Percentiles rank a stretch among this genome's conserved stretches.
These are phyloP conservation scores for Boletus vermiculosoides DNA, from an alignment of 768 basidiomycete genomes.

Conservation along the genomic window DNA sequence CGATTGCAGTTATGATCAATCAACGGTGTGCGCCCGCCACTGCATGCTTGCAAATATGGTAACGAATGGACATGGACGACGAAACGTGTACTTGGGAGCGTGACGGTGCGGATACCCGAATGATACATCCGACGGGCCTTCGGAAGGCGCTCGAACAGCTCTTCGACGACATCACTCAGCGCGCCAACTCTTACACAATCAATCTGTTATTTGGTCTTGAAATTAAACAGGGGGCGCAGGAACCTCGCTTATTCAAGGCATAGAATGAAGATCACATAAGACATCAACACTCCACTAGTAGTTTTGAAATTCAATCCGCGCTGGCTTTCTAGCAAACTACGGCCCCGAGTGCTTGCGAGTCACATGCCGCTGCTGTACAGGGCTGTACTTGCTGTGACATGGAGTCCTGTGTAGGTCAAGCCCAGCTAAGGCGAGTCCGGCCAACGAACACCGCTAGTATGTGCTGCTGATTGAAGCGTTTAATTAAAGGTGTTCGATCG, in stretches of 20 bases:
- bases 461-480: not conserved
- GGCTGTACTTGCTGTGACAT: constrained; percentile 19
- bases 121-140: not conserved
- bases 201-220: not conserved
- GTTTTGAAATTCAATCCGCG: not conserved
- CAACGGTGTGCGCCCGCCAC: not conserved
- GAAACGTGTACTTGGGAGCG: not conserved
- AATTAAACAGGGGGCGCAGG: not conserved
- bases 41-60: not conserved
- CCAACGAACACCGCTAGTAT: not conserved
- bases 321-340: not conserved
- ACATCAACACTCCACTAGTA: too few species aligned
- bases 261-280: constrained; percentile 6
- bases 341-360: not conserved
- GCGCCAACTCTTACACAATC: not conserved
- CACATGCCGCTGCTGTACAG: constrained; percentile 16
- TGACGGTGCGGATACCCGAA: not conserved
- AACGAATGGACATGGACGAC: not conserved
- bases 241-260: not conserved
- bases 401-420: constrained; percentile 12
- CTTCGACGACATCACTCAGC: not conserved
- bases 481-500: not conserved
- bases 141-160: not conserved
- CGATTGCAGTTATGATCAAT: not conserved
- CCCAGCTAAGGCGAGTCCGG: not conserved